phyloP scores from a whole-genome alignment of 345 rosid genomes.

The Hibiscus mutabilis region DNA sequence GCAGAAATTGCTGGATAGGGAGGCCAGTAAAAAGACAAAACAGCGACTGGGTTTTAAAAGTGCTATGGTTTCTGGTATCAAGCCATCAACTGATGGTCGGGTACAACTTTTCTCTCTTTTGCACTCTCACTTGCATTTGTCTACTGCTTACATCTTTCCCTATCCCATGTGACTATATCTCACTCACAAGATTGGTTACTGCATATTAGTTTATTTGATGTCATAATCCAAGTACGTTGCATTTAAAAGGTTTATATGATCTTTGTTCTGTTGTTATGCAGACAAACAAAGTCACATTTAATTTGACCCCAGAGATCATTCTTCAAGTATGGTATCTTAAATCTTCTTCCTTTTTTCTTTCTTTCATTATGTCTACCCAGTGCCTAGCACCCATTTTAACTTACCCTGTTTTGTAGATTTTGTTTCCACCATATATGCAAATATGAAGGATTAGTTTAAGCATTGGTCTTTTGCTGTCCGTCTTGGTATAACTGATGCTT shows the following conservation, averaged over 20 bases:
- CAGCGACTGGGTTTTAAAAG: constrained; percentile 82
- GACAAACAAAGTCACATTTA: constrained; percentile 90
- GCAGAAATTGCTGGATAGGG: constrained; percentile 72
- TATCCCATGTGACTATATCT: not conserved
- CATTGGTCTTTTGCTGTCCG: not conserved
- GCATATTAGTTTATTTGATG: not conserved
- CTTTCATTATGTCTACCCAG: not conserved
- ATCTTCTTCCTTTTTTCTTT: not conserved
- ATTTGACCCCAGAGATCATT: constrained; percentile 76
- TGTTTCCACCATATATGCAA: constrained; percentile 10
- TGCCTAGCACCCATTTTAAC: not conserved
- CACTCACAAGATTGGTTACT: not conserved
- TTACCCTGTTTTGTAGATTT: not conserved
- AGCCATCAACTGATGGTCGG: constrained; percentile 81
- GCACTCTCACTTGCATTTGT: not conserved
- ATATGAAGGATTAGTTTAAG: not conserved
- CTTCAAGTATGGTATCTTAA: constrained; percentile 56
- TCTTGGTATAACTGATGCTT: not conserved
- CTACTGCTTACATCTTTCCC: constrained; percentile 1
- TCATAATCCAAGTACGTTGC: not conserved
- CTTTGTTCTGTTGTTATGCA: constrained; percentile 31
- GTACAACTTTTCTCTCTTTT: constrained; percentile 32
- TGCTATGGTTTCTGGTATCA: constrained; percentile 73
- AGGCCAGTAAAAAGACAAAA: constrained; percentile 56
- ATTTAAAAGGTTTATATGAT: not conserved